Evolutionary conservation across 1,139 yeast genomes (phyloP), one percentile per base, ranked within the genome.

Genomic region (Hemisphaericaspora xylofermentans): DNA sequence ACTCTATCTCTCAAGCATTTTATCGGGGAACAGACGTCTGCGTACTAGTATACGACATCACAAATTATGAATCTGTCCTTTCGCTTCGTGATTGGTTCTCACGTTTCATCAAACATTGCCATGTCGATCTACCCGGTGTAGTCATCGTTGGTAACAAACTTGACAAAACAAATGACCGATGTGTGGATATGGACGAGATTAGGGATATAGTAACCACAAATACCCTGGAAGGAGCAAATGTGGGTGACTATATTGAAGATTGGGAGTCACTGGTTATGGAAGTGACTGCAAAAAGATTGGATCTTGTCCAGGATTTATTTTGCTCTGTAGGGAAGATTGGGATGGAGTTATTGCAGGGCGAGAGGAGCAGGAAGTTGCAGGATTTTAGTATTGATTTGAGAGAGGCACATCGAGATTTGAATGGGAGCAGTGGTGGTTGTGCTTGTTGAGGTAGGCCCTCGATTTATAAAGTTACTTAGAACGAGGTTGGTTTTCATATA

Each of bases 11-110:
- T 5, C 76, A 73, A 51, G 79, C 84, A 3, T 80, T 79, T 51
- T 80, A 78, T 54, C 58, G 85, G 29, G 85, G 85, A 6, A 71
- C 84, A 0, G 84, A 80, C 51, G 77, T 79, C 10, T 82, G 76
- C 14, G 68, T 80, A 3, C 54, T 80, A 28, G 78, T 78, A 19
- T 80, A 77, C 54, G 85, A 80, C 54, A 64, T 78, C 37, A 75
- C 84, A 41, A 74, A 71, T 52, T 75, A 78, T 44, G 80, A 75
- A 51, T 68, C 78, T 14, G 77, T 79, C 40, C 62, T 77, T 26
- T 71, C 76, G 51, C 55, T 80, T 18, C 64, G 66, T 34, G 72
- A 65, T 45, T 80, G 84, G 84, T 67, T 77, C 45, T 47, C 60
- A n/a, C 64, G 76, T 34, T 79, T 79, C 49, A 51, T 72, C 46